Evolutionary conservation across 2,329 filamentous ascomycete species (phyloP).

Genomic region (Xylariaceae sp.): DNA sequence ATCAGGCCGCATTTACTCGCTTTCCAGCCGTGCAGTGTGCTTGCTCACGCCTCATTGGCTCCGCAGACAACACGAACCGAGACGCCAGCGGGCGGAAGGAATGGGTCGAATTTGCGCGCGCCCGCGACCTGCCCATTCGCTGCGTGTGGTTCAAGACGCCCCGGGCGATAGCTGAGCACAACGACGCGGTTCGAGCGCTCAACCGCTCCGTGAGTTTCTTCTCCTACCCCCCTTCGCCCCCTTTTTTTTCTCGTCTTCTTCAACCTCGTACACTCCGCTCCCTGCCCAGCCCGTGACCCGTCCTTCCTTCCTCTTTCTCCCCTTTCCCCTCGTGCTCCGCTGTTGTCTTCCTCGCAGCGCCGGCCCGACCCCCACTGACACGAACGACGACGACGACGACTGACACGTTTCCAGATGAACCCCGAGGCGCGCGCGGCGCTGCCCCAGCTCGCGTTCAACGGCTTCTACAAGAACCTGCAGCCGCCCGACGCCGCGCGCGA

Average conservation of each 20-base stretch:
- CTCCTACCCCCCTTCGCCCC: neutral
- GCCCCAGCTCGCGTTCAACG: slow-evolving; percentile 72
- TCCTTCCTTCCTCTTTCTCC: neutral
- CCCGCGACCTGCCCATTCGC: slow-evolving; percentile 65
- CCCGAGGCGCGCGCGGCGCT: slow-evolving; percentile 70
- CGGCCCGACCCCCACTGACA: neutral
- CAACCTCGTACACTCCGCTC: too few relatives aligned
- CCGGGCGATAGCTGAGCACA: slow-evolving; percentile 68
- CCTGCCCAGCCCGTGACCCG: too few relatives aligned
- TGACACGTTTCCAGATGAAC: slow-evolving; percentile 56
- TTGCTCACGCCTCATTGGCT: slow-evolving; percentile 1
- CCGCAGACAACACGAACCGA: slow-evolving; percentile 94
- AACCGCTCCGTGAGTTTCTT: slow-evolving; percentile 33
- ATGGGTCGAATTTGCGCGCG: slow-evolving; percentile 70
- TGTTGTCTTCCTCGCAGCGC: slow-evolving; percentile 1
- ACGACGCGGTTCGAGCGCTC: slow-evolving; percentile 73
- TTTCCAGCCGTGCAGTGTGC: slow-evolving; percentile 2
- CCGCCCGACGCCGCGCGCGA: slow-evolving; percentile 60
- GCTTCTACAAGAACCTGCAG: slow-evolving; percentile 66
- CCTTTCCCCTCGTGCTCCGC: slow-evolving; percentile 1
- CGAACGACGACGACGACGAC: neutral
- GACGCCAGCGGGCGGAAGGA: slow-evolving; percentile 67
- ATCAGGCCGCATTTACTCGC: neutral
- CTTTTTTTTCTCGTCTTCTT: too few relatives aligned
- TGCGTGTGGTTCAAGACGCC: slow-evolving; percentile 79